Base-by-base conservation (phyloP, 768 basidiomycete species). In the Pisolithus microcarpus region DNA sequence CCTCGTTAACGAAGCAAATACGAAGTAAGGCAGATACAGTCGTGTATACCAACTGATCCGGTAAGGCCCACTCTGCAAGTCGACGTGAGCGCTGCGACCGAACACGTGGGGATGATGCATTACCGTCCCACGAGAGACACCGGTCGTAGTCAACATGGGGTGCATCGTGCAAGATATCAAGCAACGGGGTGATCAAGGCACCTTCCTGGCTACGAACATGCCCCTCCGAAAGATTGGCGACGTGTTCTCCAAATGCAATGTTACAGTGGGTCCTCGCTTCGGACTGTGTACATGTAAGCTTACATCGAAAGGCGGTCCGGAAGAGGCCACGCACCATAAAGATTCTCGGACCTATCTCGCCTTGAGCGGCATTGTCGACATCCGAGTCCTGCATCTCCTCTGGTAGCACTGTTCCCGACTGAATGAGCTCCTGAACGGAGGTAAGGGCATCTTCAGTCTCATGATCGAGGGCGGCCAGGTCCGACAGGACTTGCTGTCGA, bases 41-140 rank as follows among this genome's bases (percentile, higher is more conserved):
- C 1, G 86, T 82, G 61, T 76, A 87, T 1, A 88, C 84, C 38
- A 94, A 77, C 60, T 91, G 87, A 66, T 94, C 88, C 36, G 91
- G 84, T 30, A 90, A 74, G 3, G 90, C 78, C 90, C 90, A 92
- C 56, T 89, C 91, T 92, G 40, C n/a, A 36, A 26, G 16, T 26
- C 11, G 18, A 46, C n/a, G 19, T 55, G 15, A 59, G 46, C 43
- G 37, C 19, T 26, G 38, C 13, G 11, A 21, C 21, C 5, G 16
- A 38, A 11, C 24, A 38, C 24, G 26, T 23, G 5, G 28, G 19
- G 13, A 44, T 38, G 43, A 37, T 53, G 38, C 52, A 70, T 48
- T 60, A 91, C 90, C 87, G 58, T 82, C 77, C 91, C 91, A 93
- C 5, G 82, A 83, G 5, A 93, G 70, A 55, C 80, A 84, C 53